Conservation (phyloP, 1,139 yeast species). For the Protomyces gravidus region DNA sequence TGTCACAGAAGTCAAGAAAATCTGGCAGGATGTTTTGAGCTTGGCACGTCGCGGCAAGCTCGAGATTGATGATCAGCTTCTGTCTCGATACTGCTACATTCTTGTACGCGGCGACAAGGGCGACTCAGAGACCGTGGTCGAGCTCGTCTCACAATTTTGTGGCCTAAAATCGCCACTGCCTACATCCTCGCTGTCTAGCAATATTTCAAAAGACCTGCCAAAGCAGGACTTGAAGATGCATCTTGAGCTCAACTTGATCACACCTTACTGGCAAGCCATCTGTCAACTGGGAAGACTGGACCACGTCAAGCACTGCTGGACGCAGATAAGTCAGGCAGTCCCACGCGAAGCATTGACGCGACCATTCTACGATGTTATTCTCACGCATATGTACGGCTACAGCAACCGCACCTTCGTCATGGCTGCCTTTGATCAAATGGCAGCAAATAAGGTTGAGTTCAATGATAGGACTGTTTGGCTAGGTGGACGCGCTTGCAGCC, state of each 20-base stretch:
- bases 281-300: not conserved
- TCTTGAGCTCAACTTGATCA: not conserved
- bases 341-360: not conserved
- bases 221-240: not conserved
- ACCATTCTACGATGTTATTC: not conserved
- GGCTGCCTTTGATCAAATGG: not conserved
- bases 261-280: not conserved
- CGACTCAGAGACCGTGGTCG: not conserved
- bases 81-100: conserved; percentile 3
- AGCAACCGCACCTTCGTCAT: not conserved
- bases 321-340: not conserved
- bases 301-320: not conserved
- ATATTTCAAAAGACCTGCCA: not conserved
- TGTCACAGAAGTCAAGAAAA: conserved; percentile 1
- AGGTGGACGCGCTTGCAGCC: not conserved
- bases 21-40: conserved; percentile 16
- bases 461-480: not conserved
- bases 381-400: not conserved
- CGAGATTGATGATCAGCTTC: conserved; percentile 5
- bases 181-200: not conserved
- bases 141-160: not conserved
- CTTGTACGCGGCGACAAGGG: not conserved
- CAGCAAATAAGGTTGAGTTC: not conserved
- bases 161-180: not conserved
- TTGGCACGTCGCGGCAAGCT: conserved; percentile 5